phyloP scores from a whole-genome alignment of 2,329 filamentous ascomycete species.

The Hymenoscyphus repandus region DNA sequence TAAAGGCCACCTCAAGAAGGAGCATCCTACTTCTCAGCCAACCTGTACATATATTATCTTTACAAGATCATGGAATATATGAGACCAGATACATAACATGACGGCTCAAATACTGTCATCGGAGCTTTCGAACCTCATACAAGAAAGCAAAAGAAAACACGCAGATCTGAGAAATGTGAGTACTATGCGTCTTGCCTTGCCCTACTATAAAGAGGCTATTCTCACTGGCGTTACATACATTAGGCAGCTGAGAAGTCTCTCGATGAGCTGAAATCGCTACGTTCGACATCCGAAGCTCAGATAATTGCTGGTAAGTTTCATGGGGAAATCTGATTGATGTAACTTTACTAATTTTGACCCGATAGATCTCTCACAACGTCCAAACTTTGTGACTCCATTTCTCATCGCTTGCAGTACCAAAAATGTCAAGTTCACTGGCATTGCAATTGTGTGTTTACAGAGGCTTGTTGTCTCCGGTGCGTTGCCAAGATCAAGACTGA shows the following conservation, averaged over 20 bases:
- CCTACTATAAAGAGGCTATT: neutral
- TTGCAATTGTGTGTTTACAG: slow-evolving; percentile 84
- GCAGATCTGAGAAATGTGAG: slow-evolving; percentile 77
- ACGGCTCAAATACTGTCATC: slow-evolving; percentile 84
- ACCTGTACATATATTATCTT: slow-evolving; percentile 4
- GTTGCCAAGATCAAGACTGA: slow-evolving; percentile 71
- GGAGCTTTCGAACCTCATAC: slow-evolving; percentile 84
- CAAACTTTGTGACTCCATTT: slow-evolving; percentile 88
- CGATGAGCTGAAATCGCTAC: slow-evolving; percentile 76
- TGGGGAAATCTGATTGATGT: slow-evolving; percentile 3
- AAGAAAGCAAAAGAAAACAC: slow-evolving; percentile 94
- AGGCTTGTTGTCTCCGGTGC: slow-evolving; percentile 78
- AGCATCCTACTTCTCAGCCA: neutral
- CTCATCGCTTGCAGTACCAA: slow-evolving; percentile 86
- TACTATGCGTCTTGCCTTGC: slow-evolving; percentile 8
- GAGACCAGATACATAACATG: slow-evolving; percentile 46
- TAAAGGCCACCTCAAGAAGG: slow-evolving; percentile 13
- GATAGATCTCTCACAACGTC: slow-evolving; percentile 73
- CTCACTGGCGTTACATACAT: neutral
- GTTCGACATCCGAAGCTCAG: slow-evolving; percentile 65
- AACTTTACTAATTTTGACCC: neutral
- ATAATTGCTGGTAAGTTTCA: slow-evolving; percentile 32
- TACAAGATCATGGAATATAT: slow-evolving; percentile 20
- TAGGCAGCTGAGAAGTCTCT: slow-evolving; percentile 91
- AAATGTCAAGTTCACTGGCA: slow-evolving; percentile 84